phyloP scores from a whole-genome alignment of 2,329 filamentous ascomycete genomes.

The Torrubiella hemipterigena region DNA sequence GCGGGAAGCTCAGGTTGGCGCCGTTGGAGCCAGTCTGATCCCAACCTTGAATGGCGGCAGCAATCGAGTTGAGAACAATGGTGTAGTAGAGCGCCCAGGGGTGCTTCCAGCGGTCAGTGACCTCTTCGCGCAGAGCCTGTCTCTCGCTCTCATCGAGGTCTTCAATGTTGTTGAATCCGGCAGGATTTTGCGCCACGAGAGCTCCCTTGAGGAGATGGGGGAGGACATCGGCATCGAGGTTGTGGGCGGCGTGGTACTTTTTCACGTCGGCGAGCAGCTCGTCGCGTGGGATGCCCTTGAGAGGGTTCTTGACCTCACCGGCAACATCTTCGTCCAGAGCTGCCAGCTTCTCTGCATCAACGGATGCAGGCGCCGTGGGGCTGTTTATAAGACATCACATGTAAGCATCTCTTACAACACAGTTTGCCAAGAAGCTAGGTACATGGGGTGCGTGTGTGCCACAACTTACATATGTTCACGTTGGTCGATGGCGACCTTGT shows the following conservation, averaged over 20 bases:
- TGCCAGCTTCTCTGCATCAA: constrained; percentile 6
- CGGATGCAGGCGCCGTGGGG: no score
- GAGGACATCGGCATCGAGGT: constrained; percentile 31
- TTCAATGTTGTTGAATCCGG: constrained; percentile 31
- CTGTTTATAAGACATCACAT: no score
- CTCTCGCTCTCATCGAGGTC: constrained; percentile 32
- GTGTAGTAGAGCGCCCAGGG: constrained; percentile 36
- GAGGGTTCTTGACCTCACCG: constrained; percentile 28
- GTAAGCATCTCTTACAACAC: no score
- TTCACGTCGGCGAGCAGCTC: constrained; percentile 42
- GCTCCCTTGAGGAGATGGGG: constrained; percentile 19
- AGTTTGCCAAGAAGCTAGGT: neutral
- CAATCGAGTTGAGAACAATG: constrained; percentile 37
- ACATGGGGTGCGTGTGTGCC: neutral
- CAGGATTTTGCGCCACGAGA: constrained; percentile 24
- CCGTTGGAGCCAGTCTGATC: constrained; percentile 34
- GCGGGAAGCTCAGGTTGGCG: constrained; percentile 33
- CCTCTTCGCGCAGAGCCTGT: constrained; percentile 25
- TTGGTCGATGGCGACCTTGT: neutral
- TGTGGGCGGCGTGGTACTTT: constrained; percentile 36
- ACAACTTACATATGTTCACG: neutral
- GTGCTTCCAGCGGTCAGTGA: constrained; percentile 36
- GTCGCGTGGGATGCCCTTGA: constrained; percentile 38
- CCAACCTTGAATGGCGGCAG: constrained; percentile 39
- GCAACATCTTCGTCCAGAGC: constrained; percentile 11